Evolutionary conservation across 2,329 filamentous ascomycete genomes (phyloP).

Genomic region (Macroventuria anomochaeta): DNA sequence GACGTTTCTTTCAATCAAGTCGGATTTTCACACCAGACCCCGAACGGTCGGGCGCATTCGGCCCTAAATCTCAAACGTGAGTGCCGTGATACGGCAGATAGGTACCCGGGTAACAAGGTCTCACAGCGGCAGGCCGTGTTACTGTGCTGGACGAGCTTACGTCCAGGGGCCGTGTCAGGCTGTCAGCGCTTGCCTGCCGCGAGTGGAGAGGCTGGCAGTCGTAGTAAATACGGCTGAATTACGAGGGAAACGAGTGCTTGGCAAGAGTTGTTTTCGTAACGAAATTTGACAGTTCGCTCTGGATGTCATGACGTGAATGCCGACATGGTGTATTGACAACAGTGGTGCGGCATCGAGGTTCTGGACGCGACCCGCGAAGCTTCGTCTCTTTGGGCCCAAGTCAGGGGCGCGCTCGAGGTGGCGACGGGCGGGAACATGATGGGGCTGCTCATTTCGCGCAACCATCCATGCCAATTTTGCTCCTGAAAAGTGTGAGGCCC

Average conservation of each 20-base stretch:
- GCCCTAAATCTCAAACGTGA: slow-evolving; percentile 3
- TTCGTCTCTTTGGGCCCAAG: slow-evolving; percentile 15
- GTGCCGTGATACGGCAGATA: slow-evolving; percentile 5
- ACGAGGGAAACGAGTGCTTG: slow-evolving; percentile 1
- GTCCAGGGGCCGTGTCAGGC: background rate
- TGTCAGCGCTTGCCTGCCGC: background rate
- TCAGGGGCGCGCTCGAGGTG: slow-evolving; percentile 13
- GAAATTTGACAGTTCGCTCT: background rate
- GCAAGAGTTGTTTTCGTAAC: background rate
- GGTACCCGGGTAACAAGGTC: slow-evolving; percentile 5
- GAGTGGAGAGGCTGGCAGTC: background rate
- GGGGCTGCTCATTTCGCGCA: slow-evolving; percentile 19
- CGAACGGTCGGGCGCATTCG: slow-evolving; percentile 8
- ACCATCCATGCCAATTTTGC: slow-evolving; percentile 12
- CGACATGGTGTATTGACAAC: slow-evolving; percentile 8
- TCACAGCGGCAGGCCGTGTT: slow-evolving; percentile 12
- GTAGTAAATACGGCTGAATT: background rate
- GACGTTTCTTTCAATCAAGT: slow-evolving; percentile 7
- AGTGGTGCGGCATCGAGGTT: slow-evolving; percentile 20
- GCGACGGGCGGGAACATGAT: slow-evolving; percentile 13
- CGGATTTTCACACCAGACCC: background rate
- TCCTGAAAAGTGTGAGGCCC: slow-evolving; percentile 18
- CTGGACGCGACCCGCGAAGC: slow-evolving; percentile 16
- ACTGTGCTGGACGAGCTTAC: slow-evolving; percentile 1
- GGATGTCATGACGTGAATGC: slow-evolving; percentile 16